These are phyloP conservation scores for Nannizzia gypsea DNA, from an alignment of 2,329 filamentous ascomycete genomes.

Conservation along the genomic window DNA sequence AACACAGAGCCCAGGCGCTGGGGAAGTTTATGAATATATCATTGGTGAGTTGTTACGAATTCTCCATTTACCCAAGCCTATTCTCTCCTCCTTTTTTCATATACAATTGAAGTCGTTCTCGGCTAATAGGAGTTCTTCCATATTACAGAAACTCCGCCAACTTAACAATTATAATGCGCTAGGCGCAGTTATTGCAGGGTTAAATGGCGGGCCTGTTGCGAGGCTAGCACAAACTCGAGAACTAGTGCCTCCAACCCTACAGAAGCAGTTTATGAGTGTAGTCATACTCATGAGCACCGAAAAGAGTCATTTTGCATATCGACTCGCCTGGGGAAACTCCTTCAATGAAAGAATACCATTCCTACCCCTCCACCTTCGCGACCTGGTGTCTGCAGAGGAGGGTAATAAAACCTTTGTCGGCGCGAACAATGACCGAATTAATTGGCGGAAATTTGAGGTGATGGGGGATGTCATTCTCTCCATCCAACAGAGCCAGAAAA, in stretches of 20 bases:
- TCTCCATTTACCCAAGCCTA: not conserved
- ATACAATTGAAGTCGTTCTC: not conserved
- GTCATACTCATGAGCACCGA: constrained; percentile 87
- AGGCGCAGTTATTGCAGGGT: constrained; percentile 83
- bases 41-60: constrained; percentile 25
- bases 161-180: constrained; percentile 96
- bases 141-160: constrained; percentile 59
- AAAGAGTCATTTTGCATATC: constrained; percentile 87
- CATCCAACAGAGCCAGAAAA: constrained; percentile 82
- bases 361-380: constrained; percentile 75
- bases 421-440: constrained; percentile 60
- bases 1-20: constrained; percentile 79
- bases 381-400: constrained; percentile 83
- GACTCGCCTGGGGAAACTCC: constrained; percentile 95
- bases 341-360: constrained; percentile 84
- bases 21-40: constrained; percentile 95
- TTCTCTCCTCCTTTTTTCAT: too few relatives aligned
- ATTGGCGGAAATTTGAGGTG: constrained; percentile 98
- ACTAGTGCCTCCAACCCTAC: constrained; percentile 57
- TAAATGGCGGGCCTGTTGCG: constrained; percentile 78
- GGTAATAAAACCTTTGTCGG: constrained; percentile 84
- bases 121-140: constrained; percentile 6
- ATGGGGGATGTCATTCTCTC: constrained; percentile 83
- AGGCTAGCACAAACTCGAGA: constrained; percentile 69
- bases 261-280: constrained; percentile 77